Conservation (phyloP, 2,329 filamentous ascomycete genomes). For the Fonsecaea pugnacius region DNA sequence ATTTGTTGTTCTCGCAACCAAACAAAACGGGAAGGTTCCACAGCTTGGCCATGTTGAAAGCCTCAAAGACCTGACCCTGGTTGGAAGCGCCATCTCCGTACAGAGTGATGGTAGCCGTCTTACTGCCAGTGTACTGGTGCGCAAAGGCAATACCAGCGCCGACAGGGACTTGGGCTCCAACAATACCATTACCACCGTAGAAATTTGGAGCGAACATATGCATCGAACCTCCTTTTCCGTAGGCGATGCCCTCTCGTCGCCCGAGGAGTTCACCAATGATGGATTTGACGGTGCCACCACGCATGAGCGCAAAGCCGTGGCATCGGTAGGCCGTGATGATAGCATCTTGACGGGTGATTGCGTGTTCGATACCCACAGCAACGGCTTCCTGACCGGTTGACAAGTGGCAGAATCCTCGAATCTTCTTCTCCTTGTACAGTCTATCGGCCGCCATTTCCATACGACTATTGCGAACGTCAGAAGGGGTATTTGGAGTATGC, state of each 20-base stretch:
- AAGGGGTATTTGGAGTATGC: not conserved
- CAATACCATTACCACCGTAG: slow-evolving; percentile 98
- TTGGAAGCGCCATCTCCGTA: slow-evolving; percentile 99
- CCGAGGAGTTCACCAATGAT: slow-evolving; percentile 97
- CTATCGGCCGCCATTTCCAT: slow-evolving; percentile 99
- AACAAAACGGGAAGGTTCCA: slow-evolving; percentile 97
- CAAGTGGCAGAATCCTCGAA: slow-evolving; percentile 98
- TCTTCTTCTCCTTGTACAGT: slow-evolving; percentile 99
- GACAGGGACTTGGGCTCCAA: slow-evolving; percentile 96
- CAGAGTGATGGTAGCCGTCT: slow-evolving; percentile 83
- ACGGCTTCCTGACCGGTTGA: slow-evolving; percentile 98
- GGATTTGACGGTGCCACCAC: slow-evolving; percentile 83
- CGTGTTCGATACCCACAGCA: slow-evolving; percentile 94
- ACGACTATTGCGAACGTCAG: slow-evolving; percentile 63
- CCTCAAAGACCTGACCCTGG: slow-evolving; percentile 99
- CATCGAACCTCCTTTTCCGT: slow-evolving; percentile 99
- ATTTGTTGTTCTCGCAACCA: slow-evolving; percentile 99
- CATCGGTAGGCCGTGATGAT: slow-evolving; percentile 98
- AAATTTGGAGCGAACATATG: slow-evolving; percentile 99
- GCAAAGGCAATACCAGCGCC: slow-evolving; percentile 96
- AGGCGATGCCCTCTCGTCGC: slow-evolving; percentile 92
- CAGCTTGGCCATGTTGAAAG: slow-evolving; percentile 99
- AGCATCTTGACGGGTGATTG: slow-evolving; percentile 87
- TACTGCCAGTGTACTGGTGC: slow-evolving; percentile 87
- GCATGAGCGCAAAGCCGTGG: slow-evolving; percentile 98